phyloP scores from a whole-genome alignment of 164 flowering plant genomes.

The Chimonanthus salicifolius region DNA sequence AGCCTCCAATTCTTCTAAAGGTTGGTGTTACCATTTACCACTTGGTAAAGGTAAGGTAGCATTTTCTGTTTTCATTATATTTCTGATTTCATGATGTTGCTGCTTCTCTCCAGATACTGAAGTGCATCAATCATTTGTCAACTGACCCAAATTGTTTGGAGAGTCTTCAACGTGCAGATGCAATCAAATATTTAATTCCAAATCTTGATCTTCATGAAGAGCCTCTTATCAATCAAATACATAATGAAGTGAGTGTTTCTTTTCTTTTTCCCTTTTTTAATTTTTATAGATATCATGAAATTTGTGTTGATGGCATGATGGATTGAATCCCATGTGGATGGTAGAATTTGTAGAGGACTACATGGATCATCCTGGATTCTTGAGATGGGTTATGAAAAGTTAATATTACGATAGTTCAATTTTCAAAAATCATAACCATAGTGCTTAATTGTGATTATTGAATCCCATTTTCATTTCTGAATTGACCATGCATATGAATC shows the following conservation, averaged over 20 bases:
- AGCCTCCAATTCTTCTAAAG: constrained; percentile 90
- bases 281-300: too few relatives aligned
- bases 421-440: too few relatives aligned
- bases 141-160: constrained; percentile 98
- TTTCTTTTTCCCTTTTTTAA: neutral
- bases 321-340: too few relatives aligned
- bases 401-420: too few relatives aligned
- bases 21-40: constrained; percentile 21
- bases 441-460: too few relatives aligned
- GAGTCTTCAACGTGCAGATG: constrained; percentile 95
- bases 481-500: neutral
- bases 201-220: constrained; percentile 97
- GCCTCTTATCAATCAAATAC: constrained; percentile 75
- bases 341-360: too few relatives aligned
- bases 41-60: neutral
- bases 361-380: too few relatives aligned
- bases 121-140: constrained; percentile 87
- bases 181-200: constrained; percentile 89
- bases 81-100: neutral
- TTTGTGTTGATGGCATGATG: too few relatives aligned
- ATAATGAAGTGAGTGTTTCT: constrained; percentile 59
- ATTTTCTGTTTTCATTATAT: neutral
- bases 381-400: too few relatives aligned
- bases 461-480: neutral
- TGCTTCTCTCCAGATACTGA: constrained; percentile 49